A percentile compares a stretch with the other conserved stretches of the same genome.
Conservation (phyloP, 768 basidiomycete species). For the Phanerochaete sordida region DNA sequence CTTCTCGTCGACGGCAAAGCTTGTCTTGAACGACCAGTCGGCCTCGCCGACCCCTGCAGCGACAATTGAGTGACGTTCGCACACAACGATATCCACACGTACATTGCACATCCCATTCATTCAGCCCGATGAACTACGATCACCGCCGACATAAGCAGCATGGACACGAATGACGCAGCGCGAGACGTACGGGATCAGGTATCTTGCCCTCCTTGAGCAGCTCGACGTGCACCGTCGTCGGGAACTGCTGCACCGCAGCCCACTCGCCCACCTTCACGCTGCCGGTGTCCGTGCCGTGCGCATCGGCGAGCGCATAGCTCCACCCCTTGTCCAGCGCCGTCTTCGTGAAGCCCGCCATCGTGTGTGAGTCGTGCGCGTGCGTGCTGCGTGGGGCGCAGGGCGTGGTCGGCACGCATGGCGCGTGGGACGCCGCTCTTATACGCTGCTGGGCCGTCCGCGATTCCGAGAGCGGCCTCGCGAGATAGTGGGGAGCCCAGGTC, state of each 20-base stretch:
- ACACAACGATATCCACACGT: conserved; percentile 18
- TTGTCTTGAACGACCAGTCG: conserved; percentile 79
- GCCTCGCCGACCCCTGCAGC: conserved; percentile 81
- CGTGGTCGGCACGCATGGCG: background rate
- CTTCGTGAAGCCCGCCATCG: background rate
- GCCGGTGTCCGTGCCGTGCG: conserved; percentile 54
- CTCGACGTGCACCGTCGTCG: conserved; percentile 87
- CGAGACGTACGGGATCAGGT: conserved; percentile 71
- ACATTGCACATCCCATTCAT: conserved; percentile 94
- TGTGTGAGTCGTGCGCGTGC: background rate
- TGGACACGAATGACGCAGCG: background rate
- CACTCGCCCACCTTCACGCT: conserved; percentile 57
- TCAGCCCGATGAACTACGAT: conserved; percentile 64
- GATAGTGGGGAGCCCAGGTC: background rate
- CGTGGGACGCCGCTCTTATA: background rate
- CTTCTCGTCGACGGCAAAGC: conserved; percentile 47
- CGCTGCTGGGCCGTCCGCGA: background rate
- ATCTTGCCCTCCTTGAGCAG: conserved; percentile 70
- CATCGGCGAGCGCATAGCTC: conserved; percentile 54
- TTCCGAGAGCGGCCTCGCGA: background rate
- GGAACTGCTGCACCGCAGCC: conserved; percentile 60
- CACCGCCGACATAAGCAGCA: conserved; percentile 6
- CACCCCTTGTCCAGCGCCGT: conserved; percentile 45
- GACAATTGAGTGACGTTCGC: background rate
- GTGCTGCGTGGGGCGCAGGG: background rate